These are phyloP conservation scores for Melanomma pulvis-pyrius DNA, from an alignment of 495 filamentous ascomycete species.

Conservation along the genomic window DNA sequence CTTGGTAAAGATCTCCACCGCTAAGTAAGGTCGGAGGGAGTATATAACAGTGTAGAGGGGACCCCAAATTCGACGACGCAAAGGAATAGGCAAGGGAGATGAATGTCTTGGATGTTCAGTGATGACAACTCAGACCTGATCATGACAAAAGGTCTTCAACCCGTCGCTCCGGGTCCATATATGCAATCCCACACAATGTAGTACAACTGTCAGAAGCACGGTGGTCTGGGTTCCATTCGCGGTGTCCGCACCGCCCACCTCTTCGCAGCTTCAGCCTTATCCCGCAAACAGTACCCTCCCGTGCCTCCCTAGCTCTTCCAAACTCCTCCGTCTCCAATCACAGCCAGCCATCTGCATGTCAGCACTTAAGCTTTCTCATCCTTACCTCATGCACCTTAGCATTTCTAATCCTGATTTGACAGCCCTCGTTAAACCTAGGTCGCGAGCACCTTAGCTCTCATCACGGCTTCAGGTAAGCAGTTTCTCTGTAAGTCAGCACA, in stretches of 20 bases:
- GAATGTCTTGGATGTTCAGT: not conserved
- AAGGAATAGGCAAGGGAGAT: not conserved
- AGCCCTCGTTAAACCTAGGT: conserved; percentile 3
- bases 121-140: conserved; percentile 11
- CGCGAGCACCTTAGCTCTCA: conserved; percentile 2
- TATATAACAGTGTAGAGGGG: not conserved
- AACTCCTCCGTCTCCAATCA: not conserved
- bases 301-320: not conserved
- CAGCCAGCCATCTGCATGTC: not conserved
- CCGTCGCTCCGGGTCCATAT: not conserved
- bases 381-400: not conserved
- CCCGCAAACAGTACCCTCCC: not conserved
- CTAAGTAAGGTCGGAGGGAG: not conserved
- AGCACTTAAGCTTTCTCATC: conserved; percentile 4
- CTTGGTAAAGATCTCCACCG: not conserved
- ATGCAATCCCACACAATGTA: not conserved
- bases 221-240: not conserved
- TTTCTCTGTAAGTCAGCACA: conserved; percentile 21
- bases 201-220: not conserved
- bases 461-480: not conserved
- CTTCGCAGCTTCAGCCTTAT: not conserved
- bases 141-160: conserved; percentile 9
- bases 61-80: not conserved
- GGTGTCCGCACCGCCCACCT: not conserved
- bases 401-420: not conserved